A percentile compares a stretch with the other conserved stretches of the same genome.
Evolutionary conservation across 257 asterid species (phyloP).

Genomic region (Scutellaria minor): DNA sequence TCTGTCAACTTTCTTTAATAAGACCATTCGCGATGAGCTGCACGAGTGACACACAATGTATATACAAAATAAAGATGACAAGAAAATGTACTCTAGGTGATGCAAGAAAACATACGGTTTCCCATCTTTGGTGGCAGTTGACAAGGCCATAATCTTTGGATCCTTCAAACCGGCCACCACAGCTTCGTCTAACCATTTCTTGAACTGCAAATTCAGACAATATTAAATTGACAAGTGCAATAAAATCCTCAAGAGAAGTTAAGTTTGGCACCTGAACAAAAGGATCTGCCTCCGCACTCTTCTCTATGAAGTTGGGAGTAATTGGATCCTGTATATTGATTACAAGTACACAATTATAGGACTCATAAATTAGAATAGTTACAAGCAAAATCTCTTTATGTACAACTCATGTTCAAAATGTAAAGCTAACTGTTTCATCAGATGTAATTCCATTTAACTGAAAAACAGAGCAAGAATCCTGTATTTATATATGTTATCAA

Average conservation of each 20-base stretch:
- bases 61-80: slow-evolving; percentile 16
- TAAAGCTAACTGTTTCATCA: too few relatives aligned
- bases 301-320: slow-evolving; percentile 64
- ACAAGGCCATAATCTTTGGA: slow-evolving; percentile 74
- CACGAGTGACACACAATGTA: slow-evolving; percentile 11
- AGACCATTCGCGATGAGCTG: slow-evolving; percentile 69
- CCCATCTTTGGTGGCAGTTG: slow-evolving; percentile 71
- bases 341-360: too few relatives aligned
- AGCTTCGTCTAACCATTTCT: slow-evolving; percentile 79
- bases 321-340: slow-evolving; percentile 4
- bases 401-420: too few relatives aligned
- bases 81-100: background rate
- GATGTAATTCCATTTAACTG: too few relatives aligned
- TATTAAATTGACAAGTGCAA: background rate
- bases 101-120: slow-evolving; percentile 57
- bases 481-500: background rate
- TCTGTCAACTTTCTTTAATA: slow-evolving; percentile 52
- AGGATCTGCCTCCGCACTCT: slow-evolving; percentile 62
- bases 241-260: slow-evolving; percentile 10
- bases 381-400: too few relatives aligned
- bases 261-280: slow-evolving; percentile 65
- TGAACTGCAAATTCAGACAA: slow-evolving; percentile 55
- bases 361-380: too few relatives aligned
- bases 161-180: slow-evolving; percentile 68
- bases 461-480: too few relatives aligned